Conservation (phyloP, 345 rosid genomes). For the Gossypium bickii region DNA sequence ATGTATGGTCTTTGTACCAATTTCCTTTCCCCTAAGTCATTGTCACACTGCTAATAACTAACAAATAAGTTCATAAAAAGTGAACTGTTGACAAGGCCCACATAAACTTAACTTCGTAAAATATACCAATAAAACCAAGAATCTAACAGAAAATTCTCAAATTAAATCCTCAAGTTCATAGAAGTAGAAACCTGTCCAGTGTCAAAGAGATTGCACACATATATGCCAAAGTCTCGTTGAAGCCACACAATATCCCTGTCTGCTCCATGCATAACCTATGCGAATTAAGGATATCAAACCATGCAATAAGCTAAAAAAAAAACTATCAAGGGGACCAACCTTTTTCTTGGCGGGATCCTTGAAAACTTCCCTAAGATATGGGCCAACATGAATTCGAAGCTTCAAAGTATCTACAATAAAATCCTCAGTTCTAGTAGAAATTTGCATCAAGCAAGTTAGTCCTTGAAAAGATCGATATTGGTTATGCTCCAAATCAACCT, state of each 20-base stretch:
- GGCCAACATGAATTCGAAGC: slow-evolving; percentile 80
- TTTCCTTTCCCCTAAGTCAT: not conserved
- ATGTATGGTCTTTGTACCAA: not conserved
- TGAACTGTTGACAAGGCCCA: not conserved
- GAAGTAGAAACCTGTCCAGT: slow-evolving; percentile 77
- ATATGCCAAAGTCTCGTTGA: slow-evolving; percentile 96
- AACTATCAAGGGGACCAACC: slow-evolving; percentile 36
- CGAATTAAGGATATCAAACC: slow-evolving; percentile 28
- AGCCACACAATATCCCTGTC: slow-evolving; percentile 93
- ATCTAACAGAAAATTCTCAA: slow-evolving; percentile 3
- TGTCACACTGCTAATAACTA: not conserved
- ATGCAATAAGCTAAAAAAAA: slow-evolving; percentile 15
- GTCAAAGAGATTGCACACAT: slow-evolving; percentile 92
- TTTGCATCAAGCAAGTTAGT: slow-evolving; percentile 93
- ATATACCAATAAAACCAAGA: not conserved
- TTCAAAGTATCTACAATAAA: slow-evolving; percentile 78
- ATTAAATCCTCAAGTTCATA: slow-evolving; percentile 5
- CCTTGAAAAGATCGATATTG: slow-evolving; percentile 97
- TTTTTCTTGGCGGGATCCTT: slow-evolving; percentile 87
- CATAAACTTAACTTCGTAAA: not conserved
- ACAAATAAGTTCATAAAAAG: not conserved
- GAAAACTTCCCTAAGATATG: slow-evolving; percentile 79
- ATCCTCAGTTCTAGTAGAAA: slow-evolving; percentile 90
- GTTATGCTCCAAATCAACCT: slow-evolving; percentile 98
- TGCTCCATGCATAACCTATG: slow-evolving; percentile 98